These are phyloP conservation scores for Drosera capensis DNA, from an alignment of 148 eudicot species.

Conservation along the genomic window DNA sequence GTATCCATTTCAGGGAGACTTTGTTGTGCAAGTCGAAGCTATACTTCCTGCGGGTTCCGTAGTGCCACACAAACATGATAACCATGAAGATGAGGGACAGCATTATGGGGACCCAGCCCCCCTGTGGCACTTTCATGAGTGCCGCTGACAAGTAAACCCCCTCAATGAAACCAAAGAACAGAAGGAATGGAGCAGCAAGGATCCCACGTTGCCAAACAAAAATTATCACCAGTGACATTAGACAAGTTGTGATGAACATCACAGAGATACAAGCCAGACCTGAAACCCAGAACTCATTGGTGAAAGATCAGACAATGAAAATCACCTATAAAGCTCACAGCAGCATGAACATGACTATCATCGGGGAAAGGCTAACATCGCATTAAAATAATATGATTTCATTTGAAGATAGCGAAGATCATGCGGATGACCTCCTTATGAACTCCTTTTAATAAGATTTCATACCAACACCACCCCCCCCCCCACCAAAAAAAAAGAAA, in stretches of 20 bases:
- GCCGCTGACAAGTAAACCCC: slow-evolving; percentile 62
- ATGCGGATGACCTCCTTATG: too few relatives aligned
- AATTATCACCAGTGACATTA: slow-evolving; percentile 62
- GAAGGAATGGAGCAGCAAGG: slow-evolving; percentile 47
- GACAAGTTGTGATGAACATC: slow-evolving; percentile 80
- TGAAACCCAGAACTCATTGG: slow-evolving; percentile 14
- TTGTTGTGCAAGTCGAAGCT: slow-evolving; percentile 85
- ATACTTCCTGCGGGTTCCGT: slow-evolving; percentile 84
- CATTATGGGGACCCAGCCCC: slow-evolving; percentile 90
- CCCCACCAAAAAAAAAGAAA: too few relatives aligned
- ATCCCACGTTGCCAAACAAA: slow-evolving; percentile 56
- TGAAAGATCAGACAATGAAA: not conserved
- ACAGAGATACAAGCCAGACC: slow-evolving; percentile 86
- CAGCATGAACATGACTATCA: too few relatives aligned
- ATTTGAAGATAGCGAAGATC: too few relatives aligned
- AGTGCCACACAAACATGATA: slow-evolving; percentile 81
- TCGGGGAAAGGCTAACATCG: too few relatives aligned
- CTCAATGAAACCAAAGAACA: slow-evolving; percentile 60
- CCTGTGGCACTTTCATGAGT: slow-evolving; percentile 67
- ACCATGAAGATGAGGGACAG: slow-evolving; percentile 51
- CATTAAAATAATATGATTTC: too few relatives aligned
- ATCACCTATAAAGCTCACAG: too few relatives aligned
- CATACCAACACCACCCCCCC: too few relatives aligned
- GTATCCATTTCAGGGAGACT: slow-evolving; percentile 84
- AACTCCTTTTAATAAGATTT: too few relatives aligned